Conservation (phyloP, 2,329 filamentous ascomycete species). For the Ophiocordyceps australis region DNA sequence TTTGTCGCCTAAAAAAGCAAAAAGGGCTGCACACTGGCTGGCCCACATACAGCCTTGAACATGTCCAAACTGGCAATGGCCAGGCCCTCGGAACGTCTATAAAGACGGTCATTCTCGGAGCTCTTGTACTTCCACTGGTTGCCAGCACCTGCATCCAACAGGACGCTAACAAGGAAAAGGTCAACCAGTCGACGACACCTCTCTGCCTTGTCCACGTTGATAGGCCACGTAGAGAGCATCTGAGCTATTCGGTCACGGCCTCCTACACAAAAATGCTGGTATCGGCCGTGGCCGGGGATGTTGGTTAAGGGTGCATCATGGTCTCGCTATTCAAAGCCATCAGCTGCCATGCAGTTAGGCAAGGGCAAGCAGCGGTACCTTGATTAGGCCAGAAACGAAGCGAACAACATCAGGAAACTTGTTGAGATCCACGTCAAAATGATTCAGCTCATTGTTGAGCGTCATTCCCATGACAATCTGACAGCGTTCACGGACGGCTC, state of each 20-base stretch:
- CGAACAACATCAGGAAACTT: conserved; percentile 71
- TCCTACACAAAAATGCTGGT: conserved; percentile 74
- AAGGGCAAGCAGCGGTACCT: conserved; percentile 34
- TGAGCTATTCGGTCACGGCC: conserved; percentile 56
- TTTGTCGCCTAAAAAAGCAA: background rate
- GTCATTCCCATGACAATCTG: conserved; percentile 61
- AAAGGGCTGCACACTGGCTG: background rate
- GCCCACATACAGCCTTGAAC: conserved; percentile 53
- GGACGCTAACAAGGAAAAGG: conserved; percentile 61
- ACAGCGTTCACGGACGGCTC: conserved; percentile 68
- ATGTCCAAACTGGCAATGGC: conserved; percentile 66
- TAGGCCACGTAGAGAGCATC: conserved; percentile 51
- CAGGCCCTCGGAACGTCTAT: conserved; percentile 73
- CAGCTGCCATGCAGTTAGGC: background rate
- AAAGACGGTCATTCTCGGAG: conserved; percentile 67
- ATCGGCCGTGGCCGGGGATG: conserved; percentile 76
- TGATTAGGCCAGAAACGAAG: conserved; percentile 88
- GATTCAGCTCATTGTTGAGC: conserved; percentile 55
- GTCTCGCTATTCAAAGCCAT: conserved; percentile 21
- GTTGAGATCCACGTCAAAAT: conserved; percentile 76
- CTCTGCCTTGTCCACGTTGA: conserved; percentile 51
- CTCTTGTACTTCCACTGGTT: conserved; percentile 87
- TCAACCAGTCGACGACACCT: conserved; percentile 60
- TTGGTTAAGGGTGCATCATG: conserved; percentile 33
- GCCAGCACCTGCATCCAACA: conserved; percentile 78